These are phyloP conservation scores for Yamagishiella unicocca DNA, from an alignment of 139 green algal species.

Conservation along the genomic window DNA sequence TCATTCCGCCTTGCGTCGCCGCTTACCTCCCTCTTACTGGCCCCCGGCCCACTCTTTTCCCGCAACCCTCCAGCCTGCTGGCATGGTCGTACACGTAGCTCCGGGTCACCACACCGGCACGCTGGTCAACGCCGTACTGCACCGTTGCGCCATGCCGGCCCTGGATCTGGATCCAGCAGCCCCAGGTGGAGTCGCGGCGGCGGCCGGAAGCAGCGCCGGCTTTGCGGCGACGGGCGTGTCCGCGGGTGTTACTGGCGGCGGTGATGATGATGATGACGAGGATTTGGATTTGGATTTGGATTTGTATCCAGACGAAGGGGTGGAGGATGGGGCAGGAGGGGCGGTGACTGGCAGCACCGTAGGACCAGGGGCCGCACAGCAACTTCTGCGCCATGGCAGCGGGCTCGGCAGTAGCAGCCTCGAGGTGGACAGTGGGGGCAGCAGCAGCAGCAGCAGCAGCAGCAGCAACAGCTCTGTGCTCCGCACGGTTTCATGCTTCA, in stretches of 20 bases:
- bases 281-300: not conserved
- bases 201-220: not conserved
- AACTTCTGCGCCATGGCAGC: not conserved
- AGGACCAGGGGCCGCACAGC: no score
- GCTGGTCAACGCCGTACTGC: constrained; percentile 97
- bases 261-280: not conserved
- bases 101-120: constrained; percentile 88
- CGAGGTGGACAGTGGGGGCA: not conserved
- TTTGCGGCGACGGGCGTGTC: no score
- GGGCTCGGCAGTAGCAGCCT: not conserved
- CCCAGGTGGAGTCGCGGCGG: not conserved
- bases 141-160: constrained; percentile 86
- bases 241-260: no score
- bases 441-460: not conserved
- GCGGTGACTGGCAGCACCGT: no score
- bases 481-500: no score
- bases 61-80: constrained; percentile 55
- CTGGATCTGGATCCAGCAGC: constrained; percentile 5
- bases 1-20: no score
- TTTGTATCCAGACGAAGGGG: not conserved
- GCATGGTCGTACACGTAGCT: constrained; percentile 94
- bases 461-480: not conserved
- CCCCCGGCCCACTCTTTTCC: no score
- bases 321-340: not conserved
- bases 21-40: no score